Base-by-base conservation (phyloP, 106 monocot species). In the Phalaenopsis aphrodite region DNA sequence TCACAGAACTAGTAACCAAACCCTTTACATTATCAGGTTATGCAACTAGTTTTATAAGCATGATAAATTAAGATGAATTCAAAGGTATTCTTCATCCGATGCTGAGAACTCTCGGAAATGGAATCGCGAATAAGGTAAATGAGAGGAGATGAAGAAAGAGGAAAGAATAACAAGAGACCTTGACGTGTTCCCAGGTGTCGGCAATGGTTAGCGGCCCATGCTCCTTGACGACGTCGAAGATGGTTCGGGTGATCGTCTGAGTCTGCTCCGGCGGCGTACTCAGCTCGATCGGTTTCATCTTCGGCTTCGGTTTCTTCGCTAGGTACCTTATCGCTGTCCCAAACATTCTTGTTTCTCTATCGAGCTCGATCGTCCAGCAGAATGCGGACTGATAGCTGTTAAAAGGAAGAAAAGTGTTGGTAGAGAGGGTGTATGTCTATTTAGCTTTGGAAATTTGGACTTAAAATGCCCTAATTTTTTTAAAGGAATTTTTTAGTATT, bases 271-370 rank as follows among this genome's bases (percentile, higher is more conserved):
- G 98, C 41, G 98, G 94, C 18, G 91, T 87, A 74, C 69, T 85
- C 15, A 85, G 93, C 87, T 99, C 91, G 68, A 98, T 92, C 37
- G 94, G 98, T 75, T 94, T 91, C 94, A 98, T 94, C 91, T 94
- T 94, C 16, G 98, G 98, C 85, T 94, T 98, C 68, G 79, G 78
- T 81, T 92, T 98, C 86, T 88, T 94, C 66, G 86, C 92, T 82
- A 85, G 77, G 75, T 80, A 86, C 52, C 97, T 79, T 66, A 83
- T 85, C 78, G 85, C 86, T 73, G 94, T 98, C 76, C 83, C 90
- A 74, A 94, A 94, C 84, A 96, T 90, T 42, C 16, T 37, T 42
- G 1, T 37, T 57, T 46, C 16, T 19, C 39, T 58, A 1, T 46
- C 0, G 69, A 36, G 38, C 14, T 69, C 52, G 52, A 52, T 14